Base-by-base conservation (phyloP, 352 stramenopile species). In the Phytophthora sp. region DNA sequence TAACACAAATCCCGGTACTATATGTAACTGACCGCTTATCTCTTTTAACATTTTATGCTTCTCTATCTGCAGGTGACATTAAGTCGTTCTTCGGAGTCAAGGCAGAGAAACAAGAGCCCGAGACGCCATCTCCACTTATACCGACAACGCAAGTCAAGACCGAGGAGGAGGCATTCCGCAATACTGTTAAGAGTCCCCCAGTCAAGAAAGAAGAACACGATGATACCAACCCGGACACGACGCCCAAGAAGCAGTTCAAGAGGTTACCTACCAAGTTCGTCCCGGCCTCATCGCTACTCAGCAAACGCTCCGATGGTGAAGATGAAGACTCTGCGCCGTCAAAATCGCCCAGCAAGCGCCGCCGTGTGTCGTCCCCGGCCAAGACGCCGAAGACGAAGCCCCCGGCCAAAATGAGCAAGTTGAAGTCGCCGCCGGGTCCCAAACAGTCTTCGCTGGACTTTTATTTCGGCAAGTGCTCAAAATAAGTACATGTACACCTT, bases 41-140 rank as follows among this genome's bases (percentile, higher is more conserved):
- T n/a, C n/a, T n/a, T n/a, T n/a, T n/a, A n/a, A n/a, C n/a, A n/a
- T n/a, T n/a, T n/a, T n/a, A n/a, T n/a, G n/a, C n/a, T 26, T 26
- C 18, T 4, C 1, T 38, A 38, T 24, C 15, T 6, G 15, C 11
- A 94, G 86, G 71, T 18, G 69, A 91, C 45, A 92, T 94, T 52
- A 89, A 76, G 12, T 77, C 76, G 12, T 94, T 94, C 44, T 90
- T 91, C 39, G 71, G 65, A 15, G 72, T 69, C 21, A 82, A 86
- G 49, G 33, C 63, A 8, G 71, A 76, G 49, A 78, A 80, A 30
- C 51, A 63, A 26, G 66, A 77, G 35, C 44, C 53, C 23, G 9
- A 50, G 16, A 21, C 23, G 45, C n/a, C 30, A 13, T 38, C 46
- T 39, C 30, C 45, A 4, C 24, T 18, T 33, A 36, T 33, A 49